phyloP scores from a whole-genome alignment of 345 rosid species.

The Pistacia atlantica region DNA sequence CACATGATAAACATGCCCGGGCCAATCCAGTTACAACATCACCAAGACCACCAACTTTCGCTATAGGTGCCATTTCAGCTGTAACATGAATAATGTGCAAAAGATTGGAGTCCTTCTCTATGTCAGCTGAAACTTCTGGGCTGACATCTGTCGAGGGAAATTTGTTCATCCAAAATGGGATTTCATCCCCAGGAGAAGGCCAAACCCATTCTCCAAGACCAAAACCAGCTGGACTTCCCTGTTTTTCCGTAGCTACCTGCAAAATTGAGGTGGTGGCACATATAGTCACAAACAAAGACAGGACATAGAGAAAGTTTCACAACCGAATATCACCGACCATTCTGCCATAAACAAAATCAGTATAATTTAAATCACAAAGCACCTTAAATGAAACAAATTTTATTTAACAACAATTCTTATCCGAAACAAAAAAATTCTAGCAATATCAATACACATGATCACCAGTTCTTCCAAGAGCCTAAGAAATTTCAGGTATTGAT shows the following conservation, averaged over 20 bases:
- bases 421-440: background rate
- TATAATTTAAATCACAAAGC: background rate
- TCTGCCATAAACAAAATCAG: background rate
- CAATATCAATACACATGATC: background rate
- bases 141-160: constrained; percentile 42
- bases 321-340: background rate
- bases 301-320: background rate
- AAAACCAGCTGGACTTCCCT: constrained; percentile 8
- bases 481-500: background rate
- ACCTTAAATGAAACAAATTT: background rate
- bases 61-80: constrained; percentile 63
- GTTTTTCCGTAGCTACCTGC: constrained; percentile 28
- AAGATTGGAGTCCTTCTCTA: constrained; percentile 40
- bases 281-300: background rate
- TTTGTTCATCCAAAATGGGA: constrained; percentile 55
- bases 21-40: constrained; percentile 69
- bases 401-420: too few relatives aligned
- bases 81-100: constrained; percentile 54
- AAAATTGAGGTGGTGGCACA: background rate
- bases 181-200: constrained; percentile 54
- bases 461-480: background rate
- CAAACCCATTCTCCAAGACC: constrained; percentile 26
- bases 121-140: constrained; percentile 25
- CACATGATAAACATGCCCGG: constrained; percentile 50
- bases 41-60: constrained; percentile 71